Evolutionary conservation across 2,329 filamentous ascomycete genomes (phyloP), one percentile per base, ranked within the genome.

Genomic region (Periconia macrospinosa): DNA sequence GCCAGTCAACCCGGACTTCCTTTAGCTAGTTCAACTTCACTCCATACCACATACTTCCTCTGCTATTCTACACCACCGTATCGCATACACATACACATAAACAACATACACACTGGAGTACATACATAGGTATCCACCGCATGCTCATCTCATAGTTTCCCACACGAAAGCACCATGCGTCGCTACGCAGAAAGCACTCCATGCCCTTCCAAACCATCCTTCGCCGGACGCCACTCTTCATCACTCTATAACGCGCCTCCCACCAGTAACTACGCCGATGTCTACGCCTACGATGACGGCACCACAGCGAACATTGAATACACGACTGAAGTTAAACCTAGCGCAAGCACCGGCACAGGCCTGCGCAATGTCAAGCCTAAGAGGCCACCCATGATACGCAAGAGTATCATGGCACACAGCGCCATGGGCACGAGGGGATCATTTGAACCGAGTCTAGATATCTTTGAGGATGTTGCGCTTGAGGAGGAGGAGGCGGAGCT

Each of bases 221-320:
- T 65, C 41, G 43, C 40, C 35, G 19, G 52, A 18, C 30, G 30
- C 30, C 30, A 13, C 13, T 33, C 30, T 33, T 61, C 50, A 58
- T 62, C 56, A 57, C 60, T 61, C 49, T 69, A 72, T 56, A 55
- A 52, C 53, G 30, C 44, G 37, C 57, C 68, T 41, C 61, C 68
- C 54, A 57, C 62, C 43, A 68, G 66, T 42, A 55, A 53, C 23
- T 71, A 71, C 65, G 70, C 69, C 65, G 65, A 66, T 30, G 11
- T 45, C n/a, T 70, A 72, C 58, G 49, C 61, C 18, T 55, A 60
- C 52, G 66, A 72, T 57, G 67, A 69, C 54, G 68, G 68, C 55
- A 73, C 71, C 17, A 74, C 72, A 0, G 61, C 69, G 17, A 71
- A 72, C 49, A 56, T 75, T 45, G 70, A 76, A 50, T 75, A 73